Base-by-base conservation (phyloP, 169 alveolate species). In the Cystoisospora suis region DNA sequence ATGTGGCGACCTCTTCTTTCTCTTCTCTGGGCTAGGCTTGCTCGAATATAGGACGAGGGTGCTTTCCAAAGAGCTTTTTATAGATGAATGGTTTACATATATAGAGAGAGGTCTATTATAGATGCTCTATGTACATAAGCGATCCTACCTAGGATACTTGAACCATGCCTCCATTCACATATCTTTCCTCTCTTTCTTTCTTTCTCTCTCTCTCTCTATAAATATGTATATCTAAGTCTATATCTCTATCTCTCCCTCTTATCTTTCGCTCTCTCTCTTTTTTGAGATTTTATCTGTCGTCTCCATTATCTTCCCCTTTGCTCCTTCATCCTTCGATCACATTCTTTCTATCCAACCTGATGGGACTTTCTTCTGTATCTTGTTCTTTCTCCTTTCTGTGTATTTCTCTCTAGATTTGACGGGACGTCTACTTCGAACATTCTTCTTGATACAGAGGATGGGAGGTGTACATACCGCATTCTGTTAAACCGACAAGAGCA, bases 391-490 rank as follows among this genome's bases (percentile, higher is more conserved):
- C 65, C 29, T 61, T 0, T 12, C 49, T 42, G 7, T 58, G 59
- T 81, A n/a, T n/a, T 79, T 59, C 29, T 27, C 81, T 81, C 93
- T 92, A 86, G 94, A 56, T 81, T 85, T 46, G 97, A 95, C 87
- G 97, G 97, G 23, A 92, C 95, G n/a, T 91, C 90, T 83, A 96
- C 95, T 23, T 90, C 94, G 34, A 95, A 95, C 86, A 86, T 94
- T 56, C 88, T 95, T 45, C 93, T 92, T 72, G 89, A 93, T 79
- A 94, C 97, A 6, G 93, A 90, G 42, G 95, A 95, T 86, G 94
- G 94, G 81, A 88, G 95, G 46, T 95, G 97, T 75, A 88, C 93
- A 81, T 93, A 93, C 83, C 89, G 96, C 56, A 92, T 95, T 27
- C 72, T 94, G 83, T 92, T 95, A 6, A 95, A 89, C 88, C 90